These are phyloP conservation scores for Wallemia mellicola DNA, from an alignment of 1,284 basidiomycete species.

Conservation along the genomic window DNA sequence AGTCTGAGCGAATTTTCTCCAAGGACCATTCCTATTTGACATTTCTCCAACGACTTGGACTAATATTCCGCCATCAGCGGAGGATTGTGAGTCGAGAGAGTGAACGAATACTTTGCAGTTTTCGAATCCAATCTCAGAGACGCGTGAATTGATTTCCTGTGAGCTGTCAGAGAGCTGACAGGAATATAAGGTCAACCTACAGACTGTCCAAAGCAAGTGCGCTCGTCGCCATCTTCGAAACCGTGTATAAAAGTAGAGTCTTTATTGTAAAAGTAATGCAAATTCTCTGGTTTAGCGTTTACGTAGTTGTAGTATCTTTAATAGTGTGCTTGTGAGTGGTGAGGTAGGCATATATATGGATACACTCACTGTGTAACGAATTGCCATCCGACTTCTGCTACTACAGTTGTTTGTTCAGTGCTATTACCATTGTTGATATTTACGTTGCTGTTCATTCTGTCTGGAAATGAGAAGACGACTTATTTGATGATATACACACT, in stretches of 20 bases:
- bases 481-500: not conserved
- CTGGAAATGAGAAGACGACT: not conserved
- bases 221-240: constrained; percentile 71
- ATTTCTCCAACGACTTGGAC: constrained; percentile 98
- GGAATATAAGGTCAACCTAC: constrained; percentile 19
- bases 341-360: too few species aligned
- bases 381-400: not conserved
- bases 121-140: constrained; percentile 69
- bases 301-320: constrained; percentile 46
- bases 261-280: constrained; percentile 99
- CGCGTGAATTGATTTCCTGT: constrained; percentile 91
- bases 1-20: constrained; percentile 97
- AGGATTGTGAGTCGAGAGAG: constrained; percentile 75
- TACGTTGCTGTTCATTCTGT: not conserved
- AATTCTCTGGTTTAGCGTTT: constrained; percentile 81
- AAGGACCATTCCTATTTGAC: constrained; percentile 55
- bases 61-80: constrained; percentile 80
- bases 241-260: constrained; percentile 86
- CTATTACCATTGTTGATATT: not conserved
- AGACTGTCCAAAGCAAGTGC: constrained; percentile 70
- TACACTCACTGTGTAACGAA: not conserved
- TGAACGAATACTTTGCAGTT: constrained; percentile 96
- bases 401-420: not conserved
- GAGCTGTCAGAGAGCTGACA: not conserved
- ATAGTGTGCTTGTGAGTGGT: too few species aligned